Conservation (phyloP, 768 basidiomycete genomes). For the Kwoniella newhampshirensis region DNA sequence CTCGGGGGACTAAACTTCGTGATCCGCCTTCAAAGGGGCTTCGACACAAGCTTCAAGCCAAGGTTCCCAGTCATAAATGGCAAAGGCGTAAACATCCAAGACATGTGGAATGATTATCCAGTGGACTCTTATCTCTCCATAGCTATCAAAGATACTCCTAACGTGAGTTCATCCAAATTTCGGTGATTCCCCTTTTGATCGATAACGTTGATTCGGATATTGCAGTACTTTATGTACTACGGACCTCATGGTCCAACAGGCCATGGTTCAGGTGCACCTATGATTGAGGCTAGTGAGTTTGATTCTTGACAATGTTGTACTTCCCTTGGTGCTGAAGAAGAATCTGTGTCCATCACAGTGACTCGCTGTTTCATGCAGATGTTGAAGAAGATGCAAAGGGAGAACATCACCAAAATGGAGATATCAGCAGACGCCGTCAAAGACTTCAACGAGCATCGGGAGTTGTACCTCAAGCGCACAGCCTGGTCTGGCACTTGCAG, state of each 20-base stretch:
- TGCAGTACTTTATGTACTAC: conserved; percentile 17
- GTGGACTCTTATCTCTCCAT: conserved; percentile 61
- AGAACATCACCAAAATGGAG: conserved; percentile 65
- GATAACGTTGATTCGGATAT: neutral
- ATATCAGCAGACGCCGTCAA: conserved; percentile 62
- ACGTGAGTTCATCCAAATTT: no score
- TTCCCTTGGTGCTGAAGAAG: neutral
- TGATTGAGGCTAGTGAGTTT: conserved; percentile 25
- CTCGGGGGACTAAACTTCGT: neutral
- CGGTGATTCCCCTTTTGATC: conserved; percentile 31
- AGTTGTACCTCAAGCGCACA: conserved; percentile 43
- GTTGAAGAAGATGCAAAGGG: conserved; percentile 64
- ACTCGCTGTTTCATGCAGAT: conserved; percentile 24
- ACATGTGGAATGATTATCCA: conserved; percentile 63
- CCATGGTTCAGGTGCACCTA: conserved; percentile 31
- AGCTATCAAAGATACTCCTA: conserved; percentile 67
- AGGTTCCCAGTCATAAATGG: conserved; percentile 61
- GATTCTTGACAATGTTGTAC: neutral
- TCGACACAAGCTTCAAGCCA: conserved; percentile 44
- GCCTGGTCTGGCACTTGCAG: conserved; percentile 33
- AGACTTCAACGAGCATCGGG: conserved; percentile 65
- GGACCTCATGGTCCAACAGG: conserved; percentile 33
- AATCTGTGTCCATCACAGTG: neutral
- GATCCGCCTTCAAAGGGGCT: conserved; percentile 8
- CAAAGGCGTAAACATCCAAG: conserved; percentile 59